Evolutionary conservation across 2,329 filamentous ascomycete species (phyloP).

Genomic region (Sporothrix pallida): DNA sequence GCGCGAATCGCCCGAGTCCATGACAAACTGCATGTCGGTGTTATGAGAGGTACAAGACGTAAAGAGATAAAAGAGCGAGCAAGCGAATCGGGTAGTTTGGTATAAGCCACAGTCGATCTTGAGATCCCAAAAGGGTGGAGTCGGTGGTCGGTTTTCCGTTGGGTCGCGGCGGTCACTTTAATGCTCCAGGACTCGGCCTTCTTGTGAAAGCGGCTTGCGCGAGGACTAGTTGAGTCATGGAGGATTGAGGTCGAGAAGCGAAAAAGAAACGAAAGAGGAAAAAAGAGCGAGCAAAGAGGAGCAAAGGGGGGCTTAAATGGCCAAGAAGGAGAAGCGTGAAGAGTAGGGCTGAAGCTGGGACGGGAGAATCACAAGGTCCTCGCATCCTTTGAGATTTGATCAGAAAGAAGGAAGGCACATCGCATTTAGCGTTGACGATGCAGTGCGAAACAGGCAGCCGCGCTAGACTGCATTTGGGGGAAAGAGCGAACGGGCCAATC

Average conservation of each 20-base stretch:
- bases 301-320: neutral
- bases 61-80: neutral
- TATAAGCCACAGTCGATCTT: no score
- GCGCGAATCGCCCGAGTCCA: neutral
- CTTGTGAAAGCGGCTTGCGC: neutral
- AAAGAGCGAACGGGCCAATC: slow-evolving; percentile 19
- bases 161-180: neutral
- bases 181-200: neutral
- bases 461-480: neutral
- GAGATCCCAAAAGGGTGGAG: no score
- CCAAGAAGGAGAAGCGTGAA: neutral
- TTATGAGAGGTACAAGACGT: neutral
- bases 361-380: no score
- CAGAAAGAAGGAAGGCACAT: neutral
- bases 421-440: neutral
- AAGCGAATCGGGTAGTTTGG: neutral
- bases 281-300: neutral
- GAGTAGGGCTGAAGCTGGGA: neutral
- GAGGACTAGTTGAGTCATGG: neutral
- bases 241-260: neutral
- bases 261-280: no score
- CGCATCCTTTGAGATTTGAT: no score
- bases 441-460: neutral
- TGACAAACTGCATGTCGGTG: neutral
- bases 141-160: neutral